Evolutionary conservation across 2,329 filamentous ascomycete species (phyloP).

Genomic region (Aphanocladium album): DNA sequence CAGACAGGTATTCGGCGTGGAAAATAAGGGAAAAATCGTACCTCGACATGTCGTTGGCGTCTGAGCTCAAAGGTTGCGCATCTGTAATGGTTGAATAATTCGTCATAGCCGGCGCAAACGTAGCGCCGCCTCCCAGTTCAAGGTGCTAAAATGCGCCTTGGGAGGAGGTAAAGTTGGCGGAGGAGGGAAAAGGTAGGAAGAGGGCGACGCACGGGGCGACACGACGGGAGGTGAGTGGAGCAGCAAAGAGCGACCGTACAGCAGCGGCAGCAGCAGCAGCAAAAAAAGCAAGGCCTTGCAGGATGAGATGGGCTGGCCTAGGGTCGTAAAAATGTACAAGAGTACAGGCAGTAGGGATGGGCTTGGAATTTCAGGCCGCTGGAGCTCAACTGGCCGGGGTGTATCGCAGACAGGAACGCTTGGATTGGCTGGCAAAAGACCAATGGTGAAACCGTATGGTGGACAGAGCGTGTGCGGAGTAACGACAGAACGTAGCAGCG

Average conservation of each 20-base stretch:
- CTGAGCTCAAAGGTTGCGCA: constrained; percentile 37
- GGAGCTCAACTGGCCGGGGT: not conserved
- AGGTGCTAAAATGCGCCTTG: constrained; percentile 14
- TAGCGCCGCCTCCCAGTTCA: constrained; percentile 13
- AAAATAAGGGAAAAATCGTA: constrained; percentile 21
- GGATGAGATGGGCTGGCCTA: not conserved
- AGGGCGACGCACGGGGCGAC: constrained; percentile 10
- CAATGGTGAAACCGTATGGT: too few species aligned
- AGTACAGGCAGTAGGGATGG: not conserved
- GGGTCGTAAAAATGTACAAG: not conserved
- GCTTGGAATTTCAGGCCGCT: not conserved
- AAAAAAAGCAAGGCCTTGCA: not conserved
- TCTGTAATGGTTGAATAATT: constrained; percentile 50
- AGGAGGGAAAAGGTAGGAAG: not conserved
- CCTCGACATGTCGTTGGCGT: constrained; percentile 46
- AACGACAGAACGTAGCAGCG: too few species aligned
- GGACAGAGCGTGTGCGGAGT: too few species aligned
- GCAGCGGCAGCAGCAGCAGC: not conserved
- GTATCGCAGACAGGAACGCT: too few species aligned
- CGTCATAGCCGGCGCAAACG: constrained; percentile 40
- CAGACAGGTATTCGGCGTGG: not conserved
- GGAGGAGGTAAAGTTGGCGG: not conserved
- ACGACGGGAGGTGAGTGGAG: constrained; percentile 1
- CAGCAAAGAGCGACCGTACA: not conserved
- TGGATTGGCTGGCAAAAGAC: too few species aligned